These are phyloP conservation scores for Rhodotorula sp. DNA, from an alignment of 1,284 basidiomycete species.

Conservation along the genomic window DNA sequence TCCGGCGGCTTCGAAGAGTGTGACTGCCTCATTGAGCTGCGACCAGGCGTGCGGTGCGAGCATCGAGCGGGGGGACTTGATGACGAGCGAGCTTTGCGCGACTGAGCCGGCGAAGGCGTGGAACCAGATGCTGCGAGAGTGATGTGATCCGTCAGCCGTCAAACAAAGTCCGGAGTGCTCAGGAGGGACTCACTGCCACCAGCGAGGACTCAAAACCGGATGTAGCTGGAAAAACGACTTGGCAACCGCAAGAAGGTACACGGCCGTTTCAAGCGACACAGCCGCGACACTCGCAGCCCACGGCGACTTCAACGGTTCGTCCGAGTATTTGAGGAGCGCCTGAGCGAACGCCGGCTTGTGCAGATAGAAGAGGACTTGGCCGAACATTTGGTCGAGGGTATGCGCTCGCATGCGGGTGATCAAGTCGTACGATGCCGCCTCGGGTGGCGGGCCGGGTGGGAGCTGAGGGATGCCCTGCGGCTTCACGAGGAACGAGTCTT, in stretches of 20 bases:
- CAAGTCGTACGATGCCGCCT: neutral
- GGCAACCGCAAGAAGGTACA: constrained; percentile 39
- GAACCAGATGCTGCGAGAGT: constrained; percentile 25
- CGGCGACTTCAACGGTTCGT: constrained; percentile 39
- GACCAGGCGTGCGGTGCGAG: constrained; percentile 40
- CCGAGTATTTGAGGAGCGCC: constrained; percentile 30
- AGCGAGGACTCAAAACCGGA: constrained; percentile 34
- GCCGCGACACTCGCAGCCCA: constrained; percentile 35
- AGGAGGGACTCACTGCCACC: constrained; percentile 42
- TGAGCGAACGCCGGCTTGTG: constrained; percentile 40
- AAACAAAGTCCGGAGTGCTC: neutral
- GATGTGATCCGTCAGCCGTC: no score
- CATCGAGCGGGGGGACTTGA: constrained; percentile 36
- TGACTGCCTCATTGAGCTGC: constrained; percentile 34
- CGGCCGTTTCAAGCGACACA: constrained; percentile 37
- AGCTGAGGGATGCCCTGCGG: constrained; percentile 14
- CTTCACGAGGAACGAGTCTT: constrained; percentile 22
- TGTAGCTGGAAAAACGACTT: constrained; percentile 30
- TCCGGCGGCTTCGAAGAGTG: constrained; percentile 35
- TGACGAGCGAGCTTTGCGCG: constrained; percentile 36
- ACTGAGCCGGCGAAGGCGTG: constrained; percentile 40
- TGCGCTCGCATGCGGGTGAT: constrained; percentile 9
- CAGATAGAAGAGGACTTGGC: constrained; percentile 38
- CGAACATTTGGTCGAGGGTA: constrained; percentile 33
- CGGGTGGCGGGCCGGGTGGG: neutral